Conservation (phyloP, 2,329 filamentous ascomycete genomes). For the Ilyonectria robusta region DNA sequence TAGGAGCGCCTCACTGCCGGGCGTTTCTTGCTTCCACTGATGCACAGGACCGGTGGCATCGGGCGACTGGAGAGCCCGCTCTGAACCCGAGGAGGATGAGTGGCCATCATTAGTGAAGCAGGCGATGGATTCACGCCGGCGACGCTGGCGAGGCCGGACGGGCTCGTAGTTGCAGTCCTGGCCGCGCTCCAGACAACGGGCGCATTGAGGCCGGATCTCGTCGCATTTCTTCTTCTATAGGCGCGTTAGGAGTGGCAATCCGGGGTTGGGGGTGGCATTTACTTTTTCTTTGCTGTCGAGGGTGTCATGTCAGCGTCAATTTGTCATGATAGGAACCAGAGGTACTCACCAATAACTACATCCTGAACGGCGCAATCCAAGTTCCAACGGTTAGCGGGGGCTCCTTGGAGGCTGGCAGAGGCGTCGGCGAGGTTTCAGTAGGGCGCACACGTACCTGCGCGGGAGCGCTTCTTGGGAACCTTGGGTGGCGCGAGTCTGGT, state of each 20-base stretch:
- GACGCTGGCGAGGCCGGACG: constrained; percentile 56
- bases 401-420: not conserved
- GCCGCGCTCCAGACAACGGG: constrained; percentile 63
- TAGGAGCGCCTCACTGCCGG: constrained; percentile 1
- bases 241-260: constrained; percentile 4
- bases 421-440: not conserved
- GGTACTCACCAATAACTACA: constrained; percentile 65
- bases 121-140: constrained; percentile 47
- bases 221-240: constrained; percentile 71
- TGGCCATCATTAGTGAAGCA: constrained; percentile 27
- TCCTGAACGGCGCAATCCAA: constrained; percentile 52
- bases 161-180: constrained; percentile 66
- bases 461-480: constrained; percentile 69
- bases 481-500: constrained; percentile 70
- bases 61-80: constrained; percentile 24
- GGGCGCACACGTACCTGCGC: constrained; percentile 50
- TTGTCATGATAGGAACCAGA: not conserved
- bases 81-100: constrained; percentile 32
- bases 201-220: constrained; percentile 64
- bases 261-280: constrained; percentile 4
- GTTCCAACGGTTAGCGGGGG: constrained; percentile 50
- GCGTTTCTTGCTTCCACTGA: constrained; percentile 30
- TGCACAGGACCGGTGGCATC: constrained; percentile 16
- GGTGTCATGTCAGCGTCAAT: constrained; percentile 30
- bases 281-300: constrained; percentile 28